Conservation (phyloP, 192 early-diverging fungal species). For the Entomortierella chlamydospora region DNA sequence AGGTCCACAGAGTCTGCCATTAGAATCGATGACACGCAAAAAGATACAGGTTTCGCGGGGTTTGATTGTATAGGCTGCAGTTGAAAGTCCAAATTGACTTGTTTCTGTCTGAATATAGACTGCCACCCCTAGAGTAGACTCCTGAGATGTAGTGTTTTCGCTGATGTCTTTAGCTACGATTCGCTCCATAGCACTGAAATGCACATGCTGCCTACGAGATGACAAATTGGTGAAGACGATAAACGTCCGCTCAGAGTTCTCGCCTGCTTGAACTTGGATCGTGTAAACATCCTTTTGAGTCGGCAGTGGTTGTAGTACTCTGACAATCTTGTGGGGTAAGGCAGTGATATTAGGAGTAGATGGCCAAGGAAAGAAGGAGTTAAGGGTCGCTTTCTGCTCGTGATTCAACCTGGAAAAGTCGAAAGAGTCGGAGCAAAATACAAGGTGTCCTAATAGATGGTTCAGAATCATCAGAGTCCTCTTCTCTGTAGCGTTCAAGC, state of each 20-base stretch:
- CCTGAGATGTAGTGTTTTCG: neutral
- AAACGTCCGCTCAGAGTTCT: constrained; percentile 13
- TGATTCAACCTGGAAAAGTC: constrained; percentile 27
- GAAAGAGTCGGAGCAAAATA: constrained; percentile 63
- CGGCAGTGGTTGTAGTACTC: constrained; percentile 31
- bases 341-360: constrained; percentile 39
- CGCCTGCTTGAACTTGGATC: constrained; percentile 31
- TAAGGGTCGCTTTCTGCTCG: constrained; percentile 51
- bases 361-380: constrained; percentile 49
- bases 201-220: constrained; percentile 43
- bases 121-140: neutral
- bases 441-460: constrained; percentile 60
- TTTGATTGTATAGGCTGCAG: constrained; percentile 40
- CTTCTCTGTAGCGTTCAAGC: constrained; percentile 52
- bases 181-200: constrained; percentile 37
- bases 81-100: constrained; percentile 51
- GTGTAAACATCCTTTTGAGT: constrained; percentile 47
- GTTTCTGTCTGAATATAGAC: constrained; percentile 25
- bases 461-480: constrained; percentile 59
- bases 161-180: constrained; percentile 15
- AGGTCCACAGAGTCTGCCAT: constrained; percentile 11
- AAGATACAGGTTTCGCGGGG: constrained; percentile 54
- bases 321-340: constrained; percentile 5
- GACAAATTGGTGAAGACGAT: constrained; percentile 56
- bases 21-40: constrained; percentile 27